Evolutionary conservation across 495 filamentous ascomycete genomes (phyloP).

Genomic region (Trypethelium eluteriae): DNA sequence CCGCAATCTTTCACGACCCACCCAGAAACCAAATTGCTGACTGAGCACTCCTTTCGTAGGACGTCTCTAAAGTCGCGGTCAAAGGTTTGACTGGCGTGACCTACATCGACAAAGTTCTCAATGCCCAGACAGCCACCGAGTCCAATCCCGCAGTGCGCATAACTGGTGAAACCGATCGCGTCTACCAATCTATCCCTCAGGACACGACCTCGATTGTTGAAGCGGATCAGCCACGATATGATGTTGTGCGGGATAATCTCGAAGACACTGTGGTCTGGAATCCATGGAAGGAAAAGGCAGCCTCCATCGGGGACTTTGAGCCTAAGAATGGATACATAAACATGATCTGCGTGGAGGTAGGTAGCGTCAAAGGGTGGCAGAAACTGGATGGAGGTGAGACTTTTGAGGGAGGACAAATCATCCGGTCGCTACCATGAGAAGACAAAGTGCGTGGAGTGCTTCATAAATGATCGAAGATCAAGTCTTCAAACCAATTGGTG

Average conservation of each 20-base stretch:
- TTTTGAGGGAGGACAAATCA: slow-evolving; percentile 82
- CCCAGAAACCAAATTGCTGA: neutral
- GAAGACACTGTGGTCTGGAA: slow-evolving; percentile 94
- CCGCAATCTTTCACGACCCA: slow-evolving; percentile 15
- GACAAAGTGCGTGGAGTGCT: neutral
- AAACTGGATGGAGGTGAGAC: slow-evolving; percentile 77
- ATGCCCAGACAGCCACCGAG: slow-evolving; percentile 51
- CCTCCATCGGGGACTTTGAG: slow-evolving; percentile 75
- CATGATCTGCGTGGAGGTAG: slow-evolving; percentile 91
- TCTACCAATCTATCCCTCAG: slow-evolving; percentile 48
- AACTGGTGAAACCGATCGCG: slow-evolving; percentile 72
- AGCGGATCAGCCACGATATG: slow-evolving; percentile 55
- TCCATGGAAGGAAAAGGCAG: slow-evolving; percentile 80
- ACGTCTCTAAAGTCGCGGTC: slow-evolving; percentile 59
- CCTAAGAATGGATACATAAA: slow-evolving; percentile 82
- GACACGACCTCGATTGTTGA: slow-evolving; percentile 51
- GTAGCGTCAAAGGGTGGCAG: slow-evolving; percentile 72
- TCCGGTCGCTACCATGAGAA: slow-evolving; percentile 31
- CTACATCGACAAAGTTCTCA: slow-evolving; percentile 76
- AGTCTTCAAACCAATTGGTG: neutral
- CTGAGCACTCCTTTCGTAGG: slow-evolving; percentile 20
- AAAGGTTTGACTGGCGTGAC: slow-evolving; percentile 62
- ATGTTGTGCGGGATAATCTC: slow-evolving; percentile 70
- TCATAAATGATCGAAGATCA: neutral
- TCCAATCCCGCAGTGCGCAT: slow-evolving; percentile 48